A percentile compares a stretch with the other conserved stretches of the same genome.
Conservation (phyloP, 176 grass and related monocot species). For the Cocos nucifera region DNA sequence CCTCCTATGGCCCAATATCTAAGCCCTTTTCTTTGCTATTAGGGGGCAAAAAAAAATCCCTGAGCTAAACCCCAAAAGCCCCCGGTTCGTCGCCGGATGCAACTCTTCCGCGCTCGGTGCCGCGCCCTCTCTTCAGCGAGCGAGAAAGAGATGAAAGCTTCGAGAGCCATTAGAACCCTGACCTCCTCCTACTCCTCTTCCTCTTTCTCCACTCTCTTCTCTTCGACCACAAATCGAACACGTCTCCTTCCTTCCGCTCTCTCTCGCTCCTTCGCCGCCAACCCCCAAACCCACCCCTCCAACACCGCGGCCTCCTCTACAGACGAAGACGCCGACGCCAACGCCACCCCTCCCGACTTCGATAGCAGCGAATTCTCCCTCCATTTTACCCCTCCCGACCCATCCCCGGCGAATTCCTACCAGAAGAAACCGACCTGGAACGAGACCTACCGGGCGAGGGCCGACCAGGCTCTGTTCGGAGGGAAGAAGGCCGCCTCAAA, state of each 20-base stretch:
- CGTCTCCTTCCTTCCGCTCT: constrained; percentile 1
- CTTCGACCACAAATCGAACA: neutral
- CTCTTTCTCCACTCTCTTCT: constrained; percentile 8
- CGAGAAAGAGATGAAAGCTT: constrained; percentile 5
- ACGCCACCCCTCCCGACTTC: constrained; percentile 10
- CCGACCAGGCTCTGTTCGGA: constrained; percentile 61
- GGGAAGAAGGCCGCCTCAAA: constrained; percentile 13
- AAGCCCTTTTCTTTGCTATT: no score
- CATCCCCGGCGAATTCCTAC: neutral
- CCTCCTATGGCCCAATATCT: no score
- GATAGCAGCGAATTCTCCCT: constrained; percentile 16
- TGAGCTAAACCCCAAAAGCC: no score
- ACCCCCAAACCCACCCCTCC: constrained; percentile 19
- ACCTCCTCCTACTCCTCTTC: neutral
- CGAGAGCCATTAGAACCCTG: neutral
- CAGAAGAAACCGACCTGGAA: constrained; percentile 40
- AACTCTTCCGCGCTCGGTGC: no score
- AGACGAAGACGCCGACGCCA: constrained; percentile 6
- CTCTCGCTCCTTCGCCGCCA: constrained; percentile 23
- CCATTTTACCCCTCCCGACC: no score
- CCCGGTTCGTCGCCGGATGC: no score
- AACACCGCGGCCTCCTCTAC: neutral
- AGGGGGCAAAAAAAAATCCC: no score
- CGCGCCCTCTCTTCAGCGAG: neutral
- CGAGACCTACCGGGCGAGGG: constrained; percentile 54